Evolutionary conservation across 2,329 filamentous ascomycete genomes (phyloP), one percentile per base, ranked within the genome.

Genomic region (Xylariaceae sp.): DNA sequence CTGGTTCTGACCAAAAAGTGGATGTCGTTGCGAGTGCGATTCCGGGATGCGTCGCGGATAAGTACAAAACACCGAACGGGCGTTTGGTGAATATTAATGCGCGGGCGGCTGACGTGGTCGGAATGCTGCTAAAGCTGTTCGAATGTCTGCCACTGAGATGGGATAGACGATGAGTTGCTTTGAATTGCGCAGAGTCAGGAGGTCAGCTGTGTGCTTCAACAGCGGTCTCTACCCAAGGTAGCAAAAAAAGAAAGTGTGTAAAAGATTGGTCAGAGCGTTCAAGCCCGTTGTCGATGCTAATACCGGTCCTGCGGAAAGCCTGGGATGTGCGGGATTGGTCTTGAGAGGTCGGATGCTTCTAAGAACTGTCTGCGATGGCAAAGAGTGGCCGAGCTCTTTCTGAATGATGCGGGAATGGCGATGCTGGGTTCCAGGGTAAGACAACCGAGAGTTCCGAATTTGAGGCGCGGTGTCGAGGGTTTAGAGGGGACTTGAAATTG

Each of bases 271-370:
- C 34, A 26, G 42, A 40, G 44, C 47, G 48, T 43, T 37, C 19
- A 41, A 46, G 43, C 35, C 35, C 39, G 39, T 39, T 39, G 33
- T 34, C 35, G 41, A 39, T 39, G 38, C 34, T 41, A 32, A 37
- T 19, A 49, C 54, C 54, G 56, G 55, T 41, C 56, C 56, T 45
- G 56, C 53, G 56, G 54, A 56, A 58, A 53, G 45, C 50, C 49
- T 53, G 43, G 42, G 48, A 31, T 36, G 37, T 44, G 36, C 44
- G 50, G 39, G 49, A 52, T 51, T 50, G 50, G 46, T 44, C 41
- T 45, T 38, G 19, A 40, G 34, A 37, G 48, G 37, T 37, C 36
- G 38, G 28, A 38, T 44, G 45, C 29, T 38, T 32, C 44, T 44
- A 38, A 37, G 39, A 47, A 44, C 38, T 19, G 47, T 41, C 44